A percentile compares a stretch with the other conserved stretches of the same genome.
Evolutionary conservation across 2,329 filamentous ascomycete genomes (phyloP).

Genomic region (Rhinocladiella similis): DNA sequence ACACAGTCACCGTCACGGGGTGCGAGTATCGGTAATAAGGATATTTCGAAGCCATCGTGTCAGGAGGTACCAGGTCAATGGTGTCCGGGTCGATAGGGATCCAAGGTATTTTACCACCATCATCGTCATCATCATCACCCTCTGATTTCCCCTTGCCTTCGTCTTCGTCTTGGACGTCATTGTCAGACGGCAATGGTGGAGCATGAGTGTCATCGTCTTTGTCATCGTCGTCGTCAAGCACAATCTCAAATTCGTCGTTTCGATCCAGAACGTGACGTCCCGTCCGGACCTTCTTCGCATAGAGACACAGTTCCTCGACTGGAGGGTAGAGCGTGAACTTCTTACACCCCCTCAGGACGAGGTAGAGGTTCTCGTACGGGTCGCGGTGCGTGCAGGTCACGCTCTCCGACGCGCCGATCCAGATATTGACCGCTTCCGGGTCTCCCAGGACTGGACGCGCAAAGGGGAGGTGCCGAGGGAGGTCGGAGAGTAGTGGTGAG

Average conservation of each 20-base stretch:
- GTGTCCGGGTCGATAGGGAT: conserved; percentile 24
- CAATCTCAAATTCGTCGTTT: conserved; percentile 3
- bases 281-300: conserved; percentile 19
- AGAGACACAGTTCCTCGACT: conserved; percentile 27
- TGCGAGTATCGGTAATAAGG: conserved; percentile 23
- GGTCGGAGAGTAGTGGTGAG: conserved; percentile 11
- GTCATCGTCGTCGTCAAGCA: conserved; percentile 6
- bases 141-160: no score
- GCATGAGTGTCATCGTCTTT: not conserved
- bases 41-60: not conserved
- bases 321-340: conserved; percentile 28
- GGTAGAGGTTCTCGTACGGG: conserved; percentile 31
- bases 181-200: no score
- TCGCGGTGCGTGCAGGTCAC: conserved; percentile 30
- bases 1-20: conserved; percentile 24
- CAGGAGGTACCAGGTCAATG: conserved; percentile 1
- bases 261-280: not conserved
- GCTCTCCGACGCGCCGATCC: conserved; percentile 27
- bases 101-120: conserved; percentile 25
- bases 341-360: conserved; percentile 27
- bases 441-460: conserved; percentile 18
- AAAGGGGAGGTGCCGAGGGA: conserved; percentile 24
- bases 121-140: not conserved
- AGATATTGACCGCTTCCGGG: conserved; percentile 30
- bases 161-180: no score